Percentiles rank a stretch among this genome's conserved stretches.
phyloP scores from a whole-genome alignment of 805 yeast species.

The Wickerhamiella galacta region DNA sequence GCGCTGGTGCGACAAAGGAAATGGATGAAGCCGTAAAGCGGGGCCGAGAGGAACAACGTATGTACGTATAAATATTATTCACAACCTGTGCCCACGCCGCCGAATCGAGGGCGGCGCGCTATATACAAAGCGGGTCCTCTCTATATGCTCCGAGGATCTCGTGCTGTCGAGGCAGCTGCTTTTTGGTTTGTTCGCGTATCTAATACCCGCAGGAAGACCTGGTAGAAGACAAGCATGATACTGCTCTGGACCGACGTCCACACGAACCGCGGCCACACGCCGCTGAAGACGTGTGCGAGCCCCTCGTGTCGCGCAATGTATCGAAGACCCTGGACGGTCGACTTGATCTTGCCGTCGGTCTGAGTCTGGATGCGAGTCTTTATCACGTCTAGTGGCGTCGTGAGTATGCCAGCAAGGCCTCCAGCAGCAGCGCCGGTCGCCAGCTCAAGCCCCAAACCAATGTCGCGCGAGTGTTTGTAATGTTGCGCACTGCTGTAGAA shows the following conservation, averaged over 20 bases:
- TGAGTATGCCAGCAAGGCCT: conserved; percentile 72
- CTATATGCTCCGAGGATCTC: no score
- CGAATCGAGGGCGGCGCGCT: no score
- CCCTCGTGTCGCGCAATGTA: conserved; percentile 63
- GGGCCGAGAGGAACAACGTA: no score
- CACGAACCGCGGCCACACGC: conserved; percentile 89
- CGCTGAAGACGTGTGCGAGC: conserved; percentile 61
- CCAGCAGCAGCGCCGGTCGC: conserved; percentile 92
- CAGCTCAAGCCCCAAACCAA: conserved; percentile 39
- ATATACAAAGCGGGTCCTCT: no score
- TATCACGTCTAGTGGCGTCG: conserved; percentile 85
- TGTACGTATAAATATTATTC: no score
- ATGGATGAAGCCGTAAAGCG: no score
- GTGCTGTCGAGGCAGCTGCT: no score
- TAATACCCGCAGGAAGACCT: conserved; percentile 46
- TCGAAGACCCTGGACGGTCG: conserved; percentile 35
- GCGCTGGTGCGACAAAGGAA: no score
- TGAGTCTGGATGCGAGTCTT: conserved; percentile 91
- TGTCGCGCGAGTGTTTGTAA: conserved; percentile 17
- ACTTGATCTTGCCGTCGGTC: conserved; percentile 24
- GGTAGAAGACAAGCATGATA: conserved; percentile 81
- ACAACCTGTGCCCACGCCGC: no score
- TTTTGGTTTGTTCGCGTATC: conserved; percentile 16
- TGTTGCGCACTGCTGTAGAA: conserved; percentile 23
- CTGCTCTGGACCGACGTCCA: conserved; percentile 96